Percentiles rank a stretch among this genome's conserved stretches.
These are phyloP conservation scores for Verbena officinalis DNA, from an alignment of 257 asterid species.

Conservation along the genomic window DNA sequence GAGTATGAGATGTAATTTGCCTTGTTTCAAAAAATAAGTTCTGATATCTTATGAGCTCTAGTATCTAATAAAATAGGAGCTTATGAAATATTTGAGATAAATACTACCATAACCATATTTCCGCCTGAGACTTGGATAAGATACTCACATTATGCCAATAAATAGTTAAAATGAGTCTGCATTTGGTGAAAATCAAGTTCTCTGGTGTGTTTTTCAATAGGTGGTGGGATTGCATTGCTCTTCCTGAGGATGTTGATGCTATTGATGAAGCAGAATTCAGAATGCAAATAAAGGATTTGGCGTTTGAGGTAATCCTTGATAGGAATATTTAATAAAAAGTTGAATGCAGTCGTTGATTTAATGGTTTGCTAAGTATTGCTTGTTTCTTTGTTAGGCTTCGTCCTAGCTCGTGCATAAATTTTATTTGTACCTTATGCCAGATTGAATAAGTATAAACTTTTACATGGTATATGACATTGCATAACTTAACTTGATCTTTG, in stretches of 20 bases:
- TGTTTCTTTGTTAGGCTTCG: background rate
- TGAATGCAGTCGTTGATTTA: slow-evolving; percentile 1
- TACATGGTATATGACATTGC: no score
- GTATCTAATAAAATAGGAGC: background rate
- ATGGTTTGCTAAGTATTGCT: background rate
- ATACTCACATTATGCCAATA: background rate
- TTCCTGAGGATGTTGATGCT: slow-evolving; percentile 79
- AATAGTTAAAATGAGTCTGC: slow-evolving; percentile 10
- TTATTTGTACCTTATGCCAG: background rate
- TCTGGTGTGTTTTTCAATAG: slow-evolving; percentile 42
- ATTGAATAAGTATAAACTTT: background rate
- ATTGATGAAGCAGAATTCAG: slow-evolving; percentile 67
- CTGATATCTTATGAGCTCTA: background rate
- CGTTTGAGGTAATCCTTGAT: slow-evolving; percentile 64
- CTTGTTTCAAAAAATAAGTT: background rate
- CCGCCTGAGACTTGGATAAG: slow-evolving; percentile 2
- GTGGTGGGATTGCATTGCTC: slow-evolving; percentile 96
- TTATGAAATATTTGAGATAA: background rate
- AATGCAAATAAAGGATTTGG: slow-evolving; percentile 79
- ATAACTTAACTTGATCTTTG: background rate
- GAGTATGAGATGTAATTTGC: no score
- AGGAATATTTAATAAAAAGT: slow-evolving; percentile 2
- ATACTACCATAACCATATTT: background rate
- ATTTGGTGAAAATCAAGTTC: slow-evolving; percentile 9
- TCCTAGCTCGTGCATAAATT: background rate